Evolutionary conservation across 129 eudicot species (phyloP).

Genomic region (Tagetes erecta): DNA sequence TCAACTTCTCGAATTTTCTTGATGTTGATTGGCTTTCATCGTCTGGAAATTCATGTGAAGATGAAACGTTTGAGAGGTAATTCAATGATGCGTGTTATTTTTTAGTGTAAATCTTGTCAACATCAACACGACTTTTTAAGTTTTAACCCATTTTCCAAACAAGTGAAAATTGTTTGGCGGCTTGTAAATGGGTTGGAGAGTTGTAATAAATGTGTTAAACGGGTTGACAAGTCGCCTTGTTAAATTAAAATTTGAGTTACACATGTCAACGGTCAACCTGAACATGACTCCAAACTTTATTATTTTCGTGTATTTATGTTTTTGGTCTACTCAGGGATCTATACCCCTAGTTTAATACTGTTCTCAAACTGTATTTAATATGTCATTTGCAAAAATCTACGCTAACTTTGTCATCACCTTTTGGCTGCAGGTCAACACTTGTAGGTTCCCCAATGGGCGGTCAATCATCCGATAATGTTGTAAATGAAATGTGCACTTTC

Average conservation of each 20-base stretch:
- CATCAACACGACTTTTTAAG: neutral
- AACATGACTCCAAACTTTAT: neutral
- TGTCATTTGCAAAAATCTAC: neutral
- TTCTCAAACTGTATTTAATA: neutral
- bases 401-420: neutral
- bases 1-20: constrained; percentile 69
- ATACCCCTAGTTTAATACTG: neutral
- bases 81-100: constrained; percentile 16
- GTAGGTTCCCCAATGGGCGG: constrained; percentile 54
- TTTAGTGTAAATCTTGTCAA: neutral
- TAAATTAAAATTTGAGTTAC: neutral
- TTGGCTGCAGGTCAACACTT: constrained; percentile 63
- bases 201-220: neutral
- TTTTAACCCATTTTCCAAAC: neutral
- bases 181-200: neutral
- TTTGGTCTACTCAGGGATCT: too few relatives aligned
- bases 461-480: constrained; percentile 46
- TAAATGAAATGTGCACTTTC: constrained; percentile 49
- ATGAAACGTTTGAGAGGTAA: constrained; percentile 76
- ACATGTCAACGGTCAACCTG: neutral
- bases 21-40: constrained; percentile 85
- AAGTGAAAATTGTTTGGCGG: neutral
- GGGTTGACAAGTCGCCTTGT: neutral
- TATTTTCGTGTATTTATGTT: neutral
- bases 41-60: constrained; percentile 79